These are phyloP conservation scores for Ogataea pilisensis DNA, from an alignment of 805 yeast genomes.

Conservation along the genomic window DNA sequence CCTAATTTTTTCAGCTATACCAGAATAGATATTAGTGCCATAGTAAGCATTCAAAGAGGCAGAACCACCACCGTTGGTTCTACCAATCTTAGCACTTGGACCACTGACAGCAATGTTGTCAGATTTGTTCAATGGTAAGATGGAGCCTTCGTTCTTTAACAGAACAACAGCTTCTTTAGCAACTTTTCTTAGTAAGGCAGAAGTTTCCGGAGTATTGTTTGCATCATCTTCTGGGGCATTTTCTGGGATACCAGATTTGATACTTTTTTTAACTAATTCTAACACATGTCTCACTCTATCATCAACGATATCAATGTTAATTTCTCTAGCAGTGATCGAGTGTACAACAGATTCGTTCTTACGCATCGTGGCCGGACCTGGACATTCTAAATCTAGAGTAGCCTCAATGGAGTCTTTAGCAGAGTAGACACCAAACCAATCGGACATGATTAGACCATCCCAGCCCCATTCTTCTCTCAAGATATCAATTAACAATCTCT, in stretches of 20 bases:
- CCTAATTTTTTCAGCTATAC: conserved; percentile 16
- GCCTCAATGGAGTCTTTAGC: conserved; percentile 43
- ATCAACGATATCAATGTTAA: conserved; percentile 39
- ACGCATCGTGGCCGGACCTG: conserved; percentile 48
- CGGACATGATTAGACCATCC: conserved; percentile 56
- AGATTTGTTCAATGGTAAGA: conserved; percentile 43
- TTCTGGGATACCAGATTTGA: conserved; percentile 39
- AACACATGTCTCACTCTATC: conserved; percentile 46
- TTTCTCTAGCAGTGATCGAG: conserved; percentile 38
- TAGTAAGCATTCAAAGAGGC: conserved; percentile 35
- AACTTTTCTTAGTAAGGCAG: conserved; percentile 37
- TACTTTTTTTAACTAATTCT: conserved; percentile 41
- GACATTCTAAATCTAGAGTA: conserved; percentile 65
- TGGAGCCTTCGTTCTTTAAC: conserved; percentile 46
- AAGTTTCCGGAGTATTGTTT: conserved; percentile 46
- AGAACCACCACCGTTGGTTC: conserved; percentile 58
- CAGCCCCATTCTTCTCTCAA: conserved; percentile 55
- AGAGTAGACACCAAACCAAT: conserved; percentile 60
- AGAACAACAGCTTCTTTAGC: conserved; percentile 54
- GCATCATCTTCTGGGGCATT: conserved; percentile 33
- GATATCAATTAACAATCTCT: conserved; percentile 39
- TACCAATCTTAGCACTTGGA: conserved; percentile 47
- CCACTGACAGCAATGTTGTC: conserved; percentile 51
- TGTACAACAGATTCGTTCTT: conserved; percentile 36
- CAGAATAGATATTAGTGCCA: conserved; percentile 5